Percentiles rank a stretch among this genome's conserved stretches.
Conservation (phyloP, 2,329 filamentous ascomycete species). For the Huntiella decipiens region DNA sequence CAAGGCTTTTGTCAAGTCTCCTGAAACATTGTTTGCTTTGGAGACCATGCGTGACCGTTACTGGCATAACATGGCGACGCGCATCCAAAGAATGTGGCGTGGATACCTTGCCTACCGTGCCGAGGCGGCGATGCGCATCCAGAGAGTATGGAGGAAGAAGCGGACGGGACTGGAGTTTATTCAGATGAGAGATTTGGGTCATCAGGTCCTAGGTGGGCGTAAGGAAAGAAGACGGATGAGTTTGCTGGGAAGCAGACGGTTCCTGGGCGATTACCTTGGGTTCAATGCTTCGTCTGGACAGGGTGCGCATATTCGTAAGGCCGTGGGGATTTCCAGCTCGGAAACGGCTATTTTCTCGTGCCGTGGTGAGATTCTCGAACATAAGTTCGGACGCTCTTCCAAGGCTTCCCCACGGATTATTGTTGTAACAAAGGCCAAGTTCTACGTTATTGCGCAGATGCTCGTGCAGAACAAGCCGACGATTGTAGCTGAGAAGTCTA, state of each 20-base stretch:
- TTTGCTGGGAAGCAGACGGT: constrained; percentile 75
- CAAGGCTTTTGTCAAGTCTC: constrained; percentile 96
- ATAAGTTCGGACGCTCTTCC: constrained; percentile 90
- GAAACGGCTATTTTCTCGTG: constrained; percentile 79
- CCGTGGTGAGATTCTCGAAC: constrained; percentile 72
- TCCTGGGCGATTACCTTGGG: constrained; percentile 87
- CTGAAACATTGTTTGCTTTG: constrained; percentile 86
- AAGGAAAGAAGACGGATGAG: constrained; percentile 88
- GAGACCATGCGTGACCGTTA: constrained; percentile 97
- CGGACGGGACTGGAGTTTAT: constrained; percentile 78
- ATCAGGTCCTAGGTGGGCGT: constrained; percentile 58
- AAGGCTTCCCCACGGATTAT: constrained; percentile 76
- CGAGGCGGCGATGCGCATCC: constrained; percentile 84
- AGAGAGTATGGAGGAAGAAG: constrained; percentile 89
- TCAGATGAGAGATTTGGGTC: constrained; percentile 72
- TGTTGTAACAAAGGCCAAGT: constrained; percentile 65
- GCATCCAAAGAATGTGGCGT: constrained; percentile 93
- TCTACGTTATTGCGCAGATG: constrained; percentile 75
- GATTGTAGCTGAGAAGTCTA: constrained; percentile 62
- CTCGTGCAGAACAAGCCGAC: constrained; percentile 65
- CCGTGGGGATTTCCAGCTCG: constrained; percentile 49
- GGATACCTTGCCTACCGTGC: constrained; percentile 84
- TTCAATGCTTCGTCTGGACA: constrained; percentile 63
- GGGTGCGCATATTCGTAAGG: constrained; percentile 60
- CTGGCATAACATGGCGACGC: constrained; percentile 98